phyloP scores from a whole-genome alignment of 2,329 filamentous ascomycete genomes.

The Penicillium olsonii region DNA sequence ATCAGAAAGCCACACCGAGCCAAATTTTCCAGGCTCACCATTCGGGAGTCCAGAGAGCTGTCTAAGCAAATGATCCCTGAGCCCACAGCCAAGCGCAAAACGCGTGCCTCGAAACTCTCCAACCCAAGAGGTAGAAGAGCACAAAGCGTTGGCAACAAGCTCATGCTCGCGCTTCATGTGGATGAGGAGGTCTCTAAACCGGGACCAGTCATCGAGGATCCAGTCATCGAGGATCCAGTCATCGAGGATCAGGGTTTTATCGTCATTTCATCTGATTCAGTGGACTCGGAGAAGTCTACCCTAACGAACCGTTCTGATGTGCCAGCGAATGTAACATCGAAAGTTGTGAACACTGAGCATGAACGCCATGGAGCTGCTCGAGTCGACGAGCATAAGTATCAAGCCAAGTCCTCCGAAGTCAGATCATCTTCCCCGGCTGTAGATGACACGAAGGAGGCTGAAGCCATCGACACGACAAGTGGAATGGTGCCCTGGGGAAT shows the following conservation, averaged over 20 bases:
- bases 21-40: constrained; percentile 2
- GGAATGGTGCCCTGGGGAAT: neutral
- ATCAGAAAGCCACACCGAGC: neutral
- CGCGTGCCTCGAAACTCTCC: neutral
- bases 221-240: too few relatives aligned
- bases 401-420: neutral
- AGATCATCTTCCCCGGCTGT: neutral
- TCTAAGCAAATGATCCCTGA: neutral
- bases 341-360: neutral
- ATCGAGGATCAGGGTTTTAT: neutral
- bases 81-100: neutral
- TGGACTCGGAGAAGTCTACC: neutral
- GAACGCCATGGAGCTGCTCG: neutral
- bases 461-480: neutral
- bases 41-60: constrained; percentile 2
- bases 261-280: constrained; percentile 5
- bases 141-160: constrained; percentile 5
- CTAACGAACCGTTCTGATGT: neutral
- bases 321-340: neutral
- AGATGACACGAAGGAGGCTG: neutral
- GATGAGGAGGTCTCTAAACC: neutral
- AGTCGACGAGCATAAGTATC: neutral
- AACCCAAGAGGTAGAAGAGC: constrained; percentile 2
- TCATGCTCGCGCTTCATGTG: constrained; percentile 8
- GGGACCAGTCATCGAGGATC: neutral